Conservation (phyloP, 1,284 basidiomycete genomes). For the Ceratobasidium sp. region DNA sequence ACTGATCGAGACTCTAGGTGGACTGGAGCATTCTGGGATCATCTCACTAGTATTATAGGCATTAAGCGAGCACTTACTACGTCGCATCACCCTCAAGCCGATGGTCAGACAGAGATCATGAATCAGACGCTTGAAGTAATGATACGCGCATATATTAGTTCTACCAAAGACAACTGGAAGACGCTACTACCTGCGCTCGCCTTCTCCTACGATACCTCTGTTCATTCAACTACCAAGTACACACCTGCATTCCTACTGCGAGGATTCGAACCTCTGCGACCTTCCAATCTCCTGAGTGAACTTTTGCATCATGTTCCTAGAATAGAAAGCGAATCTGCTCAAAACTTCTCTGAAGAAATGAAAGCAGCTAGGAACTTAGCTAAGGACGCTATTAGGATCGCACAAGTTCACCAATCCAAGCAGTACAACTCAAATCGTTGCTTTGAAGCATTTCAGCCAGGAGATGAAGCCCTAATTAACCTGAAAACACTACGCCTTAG, state of each 20-base stretch:
- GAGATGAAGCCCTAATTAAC: slow-evolving; percentile 55
- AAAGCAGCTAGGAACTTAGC: slow-evolving; percentile 47
- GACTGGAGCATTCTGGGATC: slow-evolving; percentile 53
- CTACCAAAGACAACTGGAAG: slow-evolving; percentile 50
- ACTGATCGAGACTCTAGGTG: slow-evolving; percentile 55
- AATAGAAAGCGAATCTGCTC: slow-evolving; percentile 33
- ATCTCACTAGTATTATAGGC: slow-evolving; percentile 47
- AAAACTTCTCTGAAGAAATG: slow-evolving; percentile 40
- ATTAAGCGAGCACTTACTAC: slow-evolving; percentile 54
- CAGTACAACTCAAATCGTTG: slow-evolving; percentile 51
- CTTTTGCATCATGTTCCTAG: background rate
- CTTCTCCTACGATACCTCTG: slow-evolving; percentile 53
- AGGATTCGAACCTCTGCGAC: slow-evolving; percentile 50
- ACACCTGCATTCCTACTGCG: slow-evolving; percentile 51
- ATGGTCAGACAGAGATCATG: slow-evolving; percentile 58
- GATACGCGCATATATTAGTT: slow-evolving; percentile 48
- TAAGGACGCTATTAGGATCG: slow-evolving; percentile 47
- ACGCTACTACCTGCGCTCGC: slow-evolving; percentile 50
- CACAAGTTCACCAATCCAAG: slow-evolving; percentile 46
- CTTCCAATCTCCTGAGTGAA: background rate
- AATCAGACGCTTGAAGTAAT: slow-evolving; percentile 51
- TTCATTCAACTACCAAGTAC: slow-evolving; percentile 49
- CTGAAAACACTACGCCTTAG: slow-evolving; percentile 54
- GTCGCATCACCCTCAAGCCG: slow-evolving; percentile 55
- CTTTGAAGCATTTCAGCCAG: slow-evolving; percentile 50